These are phyloP conservation scores for Pseudogymnoascus sp. DNA, from an alignment of 2,329 filamentous ascomycete genomes.

Conservation along the genomic window DNA sequence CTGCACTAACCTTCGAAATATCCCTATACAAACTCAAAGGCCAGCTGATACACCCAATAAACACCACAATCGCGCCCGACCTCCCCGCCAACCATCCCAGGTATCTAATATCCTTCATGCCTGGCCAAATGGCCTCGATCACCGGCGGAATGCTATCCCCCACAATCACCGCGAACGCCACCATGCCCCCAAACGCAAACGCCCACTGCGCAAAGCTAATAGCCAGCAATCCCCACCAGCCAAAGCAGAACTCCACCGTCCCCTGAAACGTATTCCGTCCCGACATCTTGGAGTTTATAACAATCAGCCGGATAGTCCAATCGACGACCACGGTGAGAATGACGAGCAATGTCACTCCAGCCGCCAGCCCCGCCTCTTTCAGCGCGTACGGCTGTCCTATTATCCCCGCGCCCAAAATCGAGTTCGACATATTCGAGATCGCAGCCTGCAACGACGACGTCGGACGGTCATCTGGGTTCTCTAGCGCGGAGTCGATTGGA, in stretches of 20 bases:
- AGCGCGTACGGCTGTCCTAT: conserved; percentile 94
- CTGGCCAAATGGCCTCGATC: conserved; percentile 73
- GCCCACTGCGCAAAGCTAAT: conserved; percentile 91
- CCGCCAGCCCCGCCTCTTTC: conserved; percentile 77
- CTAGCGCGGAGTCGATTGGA: conserved; percentile 43
- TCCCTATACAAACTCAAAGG: conserved; percentile 91
- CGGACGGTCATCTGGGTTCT: conserved; percentile 47
- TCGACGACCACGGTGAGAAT: conserved; percentile 78
- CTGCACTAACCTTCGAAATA: conserved; percentile 74
- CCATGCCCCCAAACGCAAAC: conserved; percentile 98
- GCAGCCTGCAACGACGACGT: conserved; percentile 81
- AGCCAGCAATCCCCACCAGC: conserved; percentile 76
- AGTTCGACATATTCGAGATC: conserved; percentile 99
- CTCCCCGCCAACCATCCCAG: conserved; percentile 78
- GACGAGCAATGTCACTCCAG: conserved; percentile 72
- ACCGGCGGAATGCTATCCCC: conserved; percentile 95
- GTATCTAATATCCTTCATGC: conserved; percentile 64
- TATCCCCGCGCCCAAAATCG: conserved; percentile 77
- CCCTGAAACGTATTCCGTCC: conserved; percentile 92
- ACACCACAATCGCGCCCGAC: conserved; percentile 78
- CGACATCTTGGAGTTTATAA: conserved; percentile 94
- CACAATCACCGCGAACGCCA: conserved; percentile 95
- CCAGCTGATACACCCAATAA: conserved; percentile 79
- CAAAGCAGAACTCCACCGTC: conserved; percentile 94
- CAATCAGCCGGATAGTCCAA: conserved; percentile 96